A percentile compares a stretch with the other conserved stretches of the same genome.
These are phyloP conservation scores for Metschnikowia santaceciliae DNA, from an alignment of 805 yeast genomes.

Conservation along the genomic window DNA sequence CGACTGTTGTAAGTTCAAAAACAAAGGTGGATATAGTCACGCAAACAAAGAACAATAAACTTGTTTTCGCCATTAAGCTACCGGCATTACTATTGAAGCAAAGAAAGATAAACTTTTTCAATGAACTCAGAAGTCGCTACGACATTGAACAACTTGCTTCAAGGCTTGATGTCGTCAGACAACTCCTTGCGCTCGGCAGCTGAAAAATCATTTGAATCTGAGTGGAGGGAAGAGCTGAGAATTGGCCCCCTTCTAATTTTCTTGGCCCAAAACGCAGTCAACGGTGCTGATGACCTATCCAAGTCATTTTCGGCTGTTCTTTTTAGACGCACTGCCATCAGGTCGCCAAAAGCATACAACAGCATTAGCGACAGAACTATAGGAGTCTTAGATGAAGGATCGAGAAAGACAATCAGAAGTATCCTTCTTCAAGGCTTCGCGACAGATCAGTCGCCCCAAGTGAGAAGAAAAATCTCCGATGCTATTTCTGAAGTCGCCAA, in stretches of 20 bases:
- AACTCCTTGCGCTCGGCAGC: constrained; percentile 73
- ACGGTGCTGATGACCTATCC: constrained; percentile 55
- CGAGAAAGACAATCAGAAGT: constrained; percentile 57
- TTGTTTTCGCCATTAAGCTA: background rate
- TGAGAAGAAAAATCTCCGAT: constrained; percentile 89
- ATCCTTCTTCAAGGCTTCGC: constrained; percentile 71
- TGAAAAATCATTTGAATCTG: constrained; percentile 64
- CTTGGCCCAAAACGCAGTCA: constrained; percentile 73
- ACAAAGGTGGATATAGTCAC: background rate
- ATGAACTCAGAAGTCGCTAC: constrained; percentile 9
- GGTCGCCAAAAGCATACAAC: constrained; percentile 64
- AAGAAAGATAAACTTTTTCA: background rate
- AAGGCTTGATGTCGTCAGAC: constrained; percentile 73
- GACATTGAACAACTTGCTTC: constrained; percentile 13
- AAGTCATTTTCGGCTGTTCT: constrained; percentile 72
- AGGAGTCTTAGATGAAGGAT: constrained; percentile 60
- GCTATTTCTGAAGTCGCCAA: constrained; percentile 91
- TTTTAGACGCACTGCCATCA: constrained; percentile 80
- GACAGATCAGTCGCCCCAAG: constrained; percentile 62
- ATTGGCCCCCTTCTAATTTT: constrained; percentile 71
- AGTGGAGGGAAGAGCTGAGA: constrained; percentile 68
- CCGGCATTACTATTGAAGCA: background rate
- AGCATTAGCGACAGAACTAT: constrained; percentile 73
- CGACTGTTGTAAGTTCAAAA: background rate
- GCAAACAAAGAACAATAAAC: background rate